These are phyloP conservation scores for Vachellia pachyceras DNA, from an alignment of 306 rosid genomes.

Conservation along the genomic window DNA sequence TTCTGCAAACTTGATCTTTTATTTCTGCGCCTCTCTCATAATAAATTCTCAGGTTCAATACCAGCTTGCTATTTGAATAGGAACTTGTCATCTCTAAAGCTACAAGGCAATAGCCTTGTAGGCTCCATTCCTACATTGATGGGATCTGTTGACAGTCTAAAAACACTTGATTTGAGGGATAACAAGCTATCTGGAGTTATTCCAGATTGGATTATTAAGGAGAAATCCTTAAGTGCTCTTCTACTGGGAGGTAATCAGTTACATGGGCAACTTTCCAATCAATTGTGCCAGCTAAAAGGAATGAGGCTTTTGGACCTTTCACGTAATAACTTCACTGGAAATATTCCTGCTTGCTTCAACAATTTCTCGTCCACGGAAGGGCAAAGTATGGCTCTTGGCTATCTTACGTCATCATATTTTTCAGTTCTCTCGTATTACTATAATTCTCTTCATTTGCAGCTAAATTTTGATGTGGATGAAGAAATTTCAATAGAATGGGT, in stretches of 20 bases:
- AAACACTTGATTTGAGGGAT: neutral
- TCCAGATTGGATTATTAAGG: neutral
- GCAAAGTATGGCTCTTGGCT: no score
- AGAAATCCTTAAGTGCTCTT: neutral
- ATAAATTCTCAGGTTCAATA: neutral
- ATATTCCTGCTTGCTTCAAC: neutral
- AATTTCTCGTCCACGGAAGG: neutral
- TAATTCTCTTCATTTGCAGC: no score
- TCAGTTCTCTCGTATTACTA: no score
- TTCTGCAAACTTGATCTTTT: neutral
- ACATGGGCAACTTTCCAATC: neutral
- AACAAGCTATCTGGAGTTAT: neutral
- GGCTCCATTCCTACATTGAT: neutral
- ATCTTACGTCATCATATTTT: no score
- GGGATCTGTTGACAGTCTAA: neutral
- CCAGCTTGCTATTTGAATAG: neutral
- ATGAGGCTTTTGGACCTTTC: neutral
- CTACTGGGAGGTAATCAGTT: neutral
- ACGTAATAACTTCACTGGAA: neutral
- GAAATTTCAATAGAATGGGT: no score
- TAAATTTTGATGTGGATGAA: no score
- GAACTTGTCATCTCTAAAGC: neutral
- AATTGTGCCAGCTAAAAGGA: neutral
- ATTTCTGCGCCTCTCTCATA: neutral
- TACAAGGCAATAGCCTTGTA: neutral